Conservation (phyloP, 192 early-diverging fungal genomes). For the Podila horticola region DNA sequence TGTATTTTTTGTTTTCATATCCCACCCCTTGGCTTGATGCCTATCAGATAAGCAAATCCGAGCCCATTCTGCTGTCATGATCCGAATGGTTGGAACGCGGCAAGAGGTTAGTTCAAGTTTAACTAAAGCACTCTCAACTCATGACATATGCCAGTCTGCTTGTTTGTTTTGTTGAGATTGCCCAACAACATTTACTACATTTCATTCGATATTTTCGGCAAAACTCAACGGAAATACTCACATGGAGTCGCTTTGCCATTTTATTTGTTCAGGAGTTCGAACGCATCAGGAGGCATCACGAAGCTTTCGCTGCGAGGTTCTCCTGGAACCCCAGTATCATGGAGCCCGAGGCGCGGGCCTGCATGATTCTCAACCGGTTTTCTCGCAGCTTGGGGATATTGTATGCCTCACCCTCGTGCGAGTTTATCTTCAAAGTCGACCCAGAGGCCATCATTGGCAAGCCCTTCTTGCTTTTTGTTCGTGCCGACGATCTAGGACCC, state of each 20-base stretch:
- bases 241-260: no score
- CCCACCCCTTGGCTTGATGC: no score
- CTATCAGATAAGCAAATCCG: conserved; percentile 19
- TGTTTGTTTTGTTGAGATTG: no score
- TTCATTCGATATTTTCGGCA: no score
- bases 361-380: conserved; percentile 53
- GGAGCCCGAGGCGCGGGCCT: conserved; percentile 41
- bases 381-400: conserved; percentile 33
- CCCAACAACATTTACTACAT: no score
- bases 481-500: conserved; percentile 28
- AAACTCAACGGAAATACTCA: no score
- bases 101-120: conserved; percentile 8
- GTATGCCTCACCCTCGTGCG: conserved; percentile 47
- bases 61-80: conserved; percentile 35
- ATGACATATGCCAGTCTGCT: no score
- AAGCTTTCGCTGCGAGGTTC: conserved; percentile 15
- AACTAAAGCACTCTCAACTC: no score
- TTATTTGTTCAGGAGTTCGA: conserved; percentile 25
- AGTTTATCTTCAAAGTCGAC: conserved; percentile 31
- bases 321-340: conserved; percentile 40
- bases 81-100: conserved; percentile 29
- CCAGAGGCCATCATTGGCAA: conserved; percentile 23
- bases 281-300: conserved; percentile 36
- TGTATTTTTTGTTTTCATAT: no score
- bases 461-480: conserved; percentile 38